These are phyloP conservation scores for Tarenaya hassleriana DNA, from an alignment of 345 rosid genomes.

Conservation along the genomic window DNA sequence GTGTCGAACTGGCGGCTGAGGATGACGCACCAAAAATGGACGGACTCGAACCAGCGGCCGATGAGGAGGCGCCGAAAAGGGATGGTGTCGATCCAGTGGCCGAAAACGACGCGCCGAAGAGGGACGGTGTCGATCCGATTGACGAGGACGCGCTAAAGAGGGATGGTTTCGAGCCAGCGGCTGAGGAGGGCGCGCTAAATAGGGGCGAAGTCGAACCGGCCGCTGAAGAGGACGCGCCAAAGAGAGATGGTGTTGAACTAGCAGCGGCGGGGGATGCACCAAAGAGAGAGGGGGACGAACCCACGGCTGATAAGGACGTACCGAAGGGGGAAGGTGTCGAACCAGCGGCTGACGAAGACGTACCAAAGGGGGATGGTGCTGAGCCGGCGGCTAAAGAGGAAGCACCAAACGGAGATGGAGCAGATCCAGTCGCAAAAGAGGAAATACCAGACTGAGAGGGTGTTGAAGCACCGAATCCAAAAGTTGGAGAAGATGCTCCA, in stretches of 20 bases:
- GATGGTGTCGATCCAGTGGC: slow-evolving; percentile 11
- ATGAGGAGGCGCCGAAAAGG: slow-evolving; percentile 5
- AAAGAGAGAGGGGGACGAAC: slow-evolving; percentile 28
- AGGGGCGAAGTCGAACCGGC: slow-evolving; percentile 15
- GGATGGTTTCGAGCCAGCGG: slow-evolving; percentile 3
- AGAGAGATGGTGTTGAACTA: slow-evolving; percentile 24
- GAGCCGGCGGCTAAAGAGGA: slow-evolving; percentile 25
- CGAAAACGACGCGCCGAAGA: slow-evolving; percentile 17
- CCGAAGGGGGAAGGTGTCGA: slow-evolving; percentile 24
- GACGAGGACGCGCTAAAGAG: slow-evolving; percentile 23
- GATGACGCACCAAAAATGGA: slow-evolving; percentile 7
- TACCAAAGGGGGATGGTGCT: slow-evolving; percentile 25
- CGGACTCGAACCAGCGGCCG: neutral
- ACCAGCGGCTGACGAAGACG: slow-evolving; percentile 17
- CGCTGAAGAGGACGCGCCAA: slow-evolving; percentile 26
- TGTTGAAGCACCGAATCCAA: slow-evolving; percentile 25
- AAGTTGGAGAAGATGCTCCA: slow-evolving; percentile 23
- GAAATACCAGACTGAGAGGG: slow-evolving; percentile 14
- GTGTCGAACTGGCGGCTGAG: neutral
- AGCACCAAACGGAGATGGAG: slow-evolving; percentile 20
- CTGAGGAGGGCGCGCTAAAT: slow-evolving; percentile 16
- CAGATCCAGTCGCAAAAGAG: slow-evolving; percentile 16
- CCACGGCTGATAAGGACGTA: slow-evolving; percentile 21
- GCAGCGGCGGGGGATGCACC: slow-evolving; percentile 27
- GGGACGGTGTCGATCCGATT: neutral